These are phyloP conservation scores for Xanthoconium purpureum DNA, from an alignment of 768 basidiomycete species.

Conservation along the genomic window DNA sequence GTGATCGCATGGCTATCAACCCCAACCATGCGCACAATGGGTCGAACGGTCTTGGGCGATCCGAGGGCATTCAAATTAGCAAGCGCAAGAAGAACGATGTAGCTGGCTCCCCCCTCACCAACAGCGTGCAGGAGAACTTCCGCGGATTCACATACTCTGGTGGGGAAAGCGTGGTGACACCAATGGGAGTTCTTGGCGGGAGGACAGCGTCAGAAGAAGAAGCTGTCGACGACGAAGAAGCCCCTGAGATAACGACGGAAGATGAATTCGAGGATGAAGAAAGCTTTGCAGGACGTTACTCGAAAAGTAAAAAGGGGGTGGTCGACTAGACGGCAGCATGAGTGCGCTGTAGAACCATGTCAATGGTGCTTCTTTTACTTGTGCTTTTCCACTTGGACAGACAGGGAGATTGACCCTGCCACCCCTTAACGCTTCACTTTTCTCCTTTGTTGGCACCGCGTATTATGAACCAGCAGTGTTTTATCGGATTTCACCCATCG, in stretches of 20 bases:
- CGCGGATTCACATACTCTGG: conserved; percentile 89
- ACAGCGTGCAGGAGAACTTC: conserved; percentile 94
- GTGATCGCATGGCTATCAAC: conserved; percentile 38
- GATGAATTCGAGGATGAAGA: conserved; percentile 72
- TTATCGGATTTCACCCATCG: conserved; percentile 1
- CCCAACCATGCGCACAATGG: conserved; percentile 13
- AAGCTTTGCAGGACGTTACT: conserved; percentile 67
- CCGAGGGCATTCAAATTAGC: conserved; percentile 50
- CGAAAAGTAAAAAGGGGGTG: conserved; percentile 49
- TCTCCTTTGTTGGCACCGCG: conserved; percentile 7
- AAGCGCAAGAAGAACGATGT: conserved; percentile 44
- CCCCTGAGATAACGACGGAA: conserved; percentile 54
- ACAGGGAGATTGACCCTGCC: conserved; percentile 15
- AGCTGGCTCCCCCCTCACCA: conserved; percentile 73
- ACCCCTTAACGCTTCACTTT: background rate
- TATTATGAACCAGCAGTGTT: conserved; percentile 6
- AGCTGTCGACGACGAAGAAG: conserved; percentile 51
- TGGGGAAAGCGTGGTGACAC: conserved; percentile 58
- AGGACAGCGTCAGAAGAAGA: conserved; percentile 34
- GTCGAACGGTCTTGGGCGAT: conserved; percentile 14
- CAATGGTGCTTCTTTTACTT: conserved; percentile 8
- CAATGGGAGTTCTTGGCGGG: conserved; percentile 40
- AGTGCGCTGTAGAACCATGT: conserved; percentile 16
- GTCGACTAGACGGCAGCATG: conserved; percentile 34
- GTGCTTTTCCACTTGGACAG: conserved; percentile 16